Evolutionary conservation across 768 basidiomycete genomes (phyloP), one percentile per base, ranked within the genome.

Genomic region (Neoboletus brunneissimus): DNA sequence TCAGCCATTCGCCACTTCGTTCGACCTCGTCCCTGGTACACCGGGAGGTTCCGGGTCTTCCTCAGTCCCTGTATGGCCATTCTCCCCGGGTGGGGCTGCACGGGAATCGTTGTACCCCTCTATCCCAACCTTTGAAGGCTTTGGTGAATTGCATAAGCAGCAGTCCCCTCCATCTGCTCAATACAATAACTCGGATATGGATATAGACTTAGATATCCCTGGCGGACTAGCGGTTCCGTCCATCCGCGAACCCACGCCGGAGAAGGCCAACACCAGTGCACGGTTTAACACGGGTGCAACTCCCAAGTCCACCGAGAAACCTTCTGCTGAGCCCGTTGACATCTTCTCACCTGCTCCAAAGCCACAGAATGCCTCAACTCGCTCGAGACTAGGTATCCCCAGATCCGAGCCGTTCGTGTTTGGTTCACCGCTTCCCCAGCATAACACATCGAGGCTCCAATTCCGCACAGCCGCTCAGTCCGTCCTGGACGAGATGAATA

Each of bases 401-500:
- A 54, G 57, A 42, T 67, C 68, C 2, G 69, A 79, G 23, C 83
- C 85, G 0, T 93, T 92, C 73, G 67, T 90, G 22, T 93, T 93
- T 63, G 90, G 90, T 25, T 91, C 90, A 0, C 86, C 89, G 0
- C 77, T 82, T 4, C 83, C 87, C 8, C 80, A 81, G 56, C 77
- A 88, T 63, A 78, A 74, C 45, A 78, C 81, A 43, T 83, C 86
- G 32, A 85, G 88, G 60, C 71, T 74, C n/a, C 81, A 86, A 49
- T 92, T 93, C 72, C 79, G 77, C 50, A 69, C 75, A 2, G 85
- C 86, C 0, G 86, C 89, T 0, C 77, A 82, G n/a, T 79, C 80
- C 22, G 84, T 94, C 29, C 75, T 93, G 31, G 87, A 86, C 48
- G 91, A 94, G 71, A 90, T 94, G 87, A 91, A 92, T 67, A 76